Base-by-base conservation (phyloP, 805 yeast species). In the Huiozyma sinensis region DNA sequence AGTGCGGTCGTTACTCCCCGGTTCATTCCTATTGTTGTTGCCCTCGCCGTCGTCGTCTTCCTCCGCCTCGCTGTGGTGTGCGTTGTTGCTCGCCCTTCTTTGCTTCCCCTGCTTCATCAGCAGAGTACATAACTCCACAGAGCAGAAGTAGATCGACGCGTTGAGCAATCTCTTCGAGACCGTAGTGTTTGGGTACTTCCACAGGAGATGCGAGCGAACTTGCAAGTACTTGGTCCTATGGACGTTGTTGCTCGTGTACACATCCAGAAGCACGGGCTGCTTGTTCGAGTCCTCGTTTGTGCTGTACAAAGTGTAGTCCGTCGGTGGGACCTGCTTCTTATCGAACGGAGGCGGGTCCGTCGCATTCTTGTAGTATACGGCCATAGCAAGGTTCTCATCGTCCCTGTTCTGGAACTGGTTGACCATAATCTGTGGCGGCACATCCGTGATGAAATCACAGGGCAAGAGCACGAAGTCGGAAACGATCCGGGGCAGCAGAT, bases 401-500 rank as follows among this genome's bases (percentile, higher is more conserved):
- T 75, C 76, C 54, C 80, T 78, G 51, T 80, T 80, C 55, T 96
- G 71, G 61, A 81, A 89, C 41, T 82, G 83, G 57, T 90, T 95
- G 38, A 88, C 77, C 31, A 92, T 71, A 13, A 82, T 81, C 55
- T 85, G 90, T 8, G 97, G 95, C 4, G 95, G 95, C 34, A 90
- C 69, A 58, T 89, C 90, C 2, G 97, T 88, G 43, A 94, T 71
- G 59, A 92, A 85, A 62, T 94, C 98, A 66, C 97, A 90, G 6
- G 97, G 97, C 44, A 92, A 65, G 31, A 92, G 63, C n/a, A 88
- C 85, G 56, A 87, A 81, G 57, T 81, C 80, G 32, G 70, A 56
- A 42, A 59, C 50, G 30, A 66, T 55, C 43, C 64, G 58, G 7
- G 65, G 68, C 40, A 74, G 67, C 49, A 74, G 63, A 44, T 76